Conservation (phyloP, 1,284 basidiomycete species). For the Sporisorium iseilematis-ciliati region DNA sequence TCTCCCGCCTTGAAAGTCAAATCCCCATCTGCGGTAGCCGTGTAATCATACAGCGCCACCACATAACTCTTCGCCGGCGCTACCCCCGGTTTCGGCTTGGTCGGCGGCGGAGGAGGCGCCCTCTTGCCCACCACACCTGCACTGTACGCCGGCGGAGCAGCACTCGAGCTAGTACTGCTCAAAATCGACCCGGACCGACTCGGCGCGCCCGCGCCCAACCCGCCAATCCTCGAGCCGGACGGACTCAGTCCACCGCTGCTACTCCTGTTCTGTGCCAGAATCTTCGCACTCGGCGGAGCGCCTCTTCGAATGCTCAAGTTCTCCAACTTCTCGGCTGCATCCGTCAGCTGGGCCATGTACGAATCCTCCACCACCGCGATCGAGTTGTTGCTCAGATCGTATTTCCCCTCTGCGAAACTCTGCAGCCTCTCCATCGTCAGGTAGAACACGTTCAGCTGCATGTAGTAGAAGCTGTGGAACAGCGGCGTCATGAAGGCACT, state of each 20-base stretch:
- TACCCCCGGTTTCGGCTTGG: constrained; percentile 80
- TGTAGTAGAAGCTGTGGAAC: constrained; percentile 98
- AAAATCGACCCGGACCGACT: constrained; percentile 31
- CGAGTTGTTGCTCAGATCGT: constrained; percentile 79
- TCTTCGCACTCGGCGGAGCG: constrained; percentile 50
- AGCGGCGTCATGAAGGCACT: constrained; percentile 93
- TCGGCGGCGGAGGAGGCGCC: constrained; percentile 86
- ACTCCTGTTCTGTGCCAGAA: constrained; percentile 44
- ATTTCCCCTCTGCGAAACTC: constrained; percentile 83
- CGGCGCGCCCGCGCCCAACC: constrained; percentile 39
- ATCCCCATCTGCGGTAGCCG: constrained; percentile 83
- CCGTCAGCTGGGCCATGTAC: constrained; percentile 83
- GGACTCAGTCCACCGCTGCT: constrained; percentile 16
- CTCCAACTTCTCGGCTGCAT: constrained; percentile 76
- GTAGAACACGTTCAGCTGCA: constrained; percentile 96
- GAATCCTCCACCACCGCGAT: constrained; percentile 76
- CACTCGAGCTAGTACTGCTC: constrained; percentile 1
- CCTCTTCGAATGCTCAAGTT: constrained; percentile 61
- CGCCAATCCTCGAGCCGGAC: constrained; percentile 24
- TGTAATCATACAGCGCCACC: constrained; percentile 94
- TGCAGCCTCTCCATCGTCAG: constrained; percentile 92
- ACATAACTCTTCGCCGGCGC: constrained; percentile 78
- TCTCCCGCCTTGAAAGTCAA: constrained; percentile 92
- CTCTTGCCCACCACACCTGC: constrained; percentile 74
- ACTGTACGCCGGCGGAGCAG: constrained; percentile 36